A percentile compares a stretch with the other conserved stretches of the same genome.
These are phyloP conservation scores for Ceratocystis lukuohia DNA, from an alignment of 2,329 filamentous ascomycete species.

Conservation along the genomic window DNA sequence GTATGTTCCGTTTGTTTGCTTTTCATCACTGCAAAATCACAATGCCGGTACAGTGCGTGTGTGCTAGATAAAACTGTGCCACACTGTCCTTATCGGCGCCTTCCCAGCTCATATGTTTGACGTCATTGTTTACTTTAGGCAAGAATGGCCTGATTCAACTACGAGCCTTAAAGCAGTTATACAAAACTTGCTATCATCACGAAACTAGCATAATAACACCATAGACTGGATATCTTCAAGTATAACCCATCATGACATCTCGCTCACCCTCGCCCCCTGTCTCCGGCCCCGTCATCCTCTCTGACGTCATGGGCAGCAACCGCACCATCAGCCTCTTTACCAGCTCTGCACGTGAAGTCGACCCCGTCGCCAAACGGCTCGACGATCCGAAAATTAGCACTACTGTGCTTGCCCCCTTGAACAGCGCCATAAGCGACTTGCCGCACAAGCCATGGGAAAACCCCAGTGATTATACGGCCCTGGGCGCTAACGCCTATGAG, in stretches of 20 bases:
- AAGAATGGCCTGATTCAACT: neutral
- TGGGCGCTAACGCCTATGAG: conserved; percentile 61
- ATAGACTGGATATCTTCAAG: neutral
- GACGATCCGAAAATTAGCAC: conserved; percentile 54
- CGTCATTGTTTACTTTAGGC: conserved; percentile 8
- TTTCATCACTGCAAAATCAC: neutral
- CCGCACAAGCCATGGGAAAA: conserved; percentile 82
- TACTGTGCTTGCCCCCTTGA: conserved; percentile 77
- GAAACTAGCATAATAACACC: neutral
- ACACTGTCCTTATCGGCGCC: conserved; percentile 11
- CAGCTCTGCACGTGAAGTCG: conserved; percentile 62
- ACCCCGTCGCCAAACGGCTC: conserved; percentile 53
- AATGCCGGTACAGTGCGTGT: neutral
- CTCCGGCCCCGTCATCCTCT: conserved; percentile 44
- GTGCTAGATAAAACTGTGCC: neutral
- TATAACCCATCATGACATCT: neutral
- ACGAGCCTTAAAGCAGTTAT: neutral
- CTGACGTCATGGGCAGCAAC: conserved; percentile 70
- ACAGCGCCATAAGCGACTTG: conserved; percentile 63
- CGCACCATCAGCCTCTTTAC: conserved; percentile 75
- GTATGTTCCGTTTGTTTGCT: neutral
- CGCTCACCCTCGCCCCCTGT: neutral
- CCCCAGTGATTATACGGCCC: conserved; percentile 52
- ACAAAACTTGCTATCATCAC: neutral
- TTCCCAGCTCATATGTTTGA: neutral